Conservation (phyloP, 1,139 yeast genomes). For the Blastobotrys aristatus region DNA sequence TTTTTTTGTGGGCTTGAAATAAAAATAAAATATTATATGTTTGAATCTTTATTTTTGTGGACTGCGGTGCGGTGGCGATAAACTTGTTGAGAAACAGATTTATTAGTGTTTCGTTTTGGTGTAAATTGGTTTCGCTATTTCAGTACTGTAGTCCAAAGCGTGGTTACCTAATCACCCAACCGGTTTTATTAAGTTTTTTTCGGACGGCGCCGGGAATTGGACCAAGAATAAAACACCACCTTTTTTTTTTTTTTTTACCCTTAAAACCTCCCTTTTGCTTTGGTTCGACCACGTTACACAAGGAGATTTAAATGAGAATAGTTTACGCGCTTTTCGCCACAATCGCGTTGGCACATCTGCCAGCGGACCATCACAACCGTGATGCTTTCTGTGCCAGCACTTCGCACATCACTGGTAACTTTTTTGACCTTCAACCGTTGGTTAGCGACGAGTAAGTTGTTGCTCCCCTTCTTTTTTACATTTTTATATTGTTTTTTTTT, state of each 20-base stretch:
- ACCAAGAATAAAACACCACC: background rate
- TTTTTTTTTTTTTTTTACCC: background rate
- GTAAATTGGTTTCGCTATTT: background rate
- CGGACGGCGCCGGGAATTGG: background rate
- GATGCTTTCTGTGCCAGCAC: constrained; percentile 23
- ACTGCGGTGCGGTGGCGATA: too few species aligned
- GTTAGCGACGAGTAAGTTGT: constrained; percentile 7
- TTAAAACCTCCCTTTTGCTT: too few species aligned
- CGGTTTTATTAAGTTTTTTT: background rate
- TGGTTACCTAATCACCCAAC: too few species aligned
- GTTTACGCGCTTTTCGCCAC: background rate
- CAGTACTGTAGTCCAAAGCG: too few species aligned
- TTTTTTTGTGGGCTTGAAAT: too few species aligned
- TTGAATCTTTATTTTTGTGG: too few species aligned
- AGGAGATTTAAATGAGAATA: background rate
- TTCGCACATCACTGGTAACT: constrained; percentile 31
- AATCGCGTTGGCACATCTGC: background rate
- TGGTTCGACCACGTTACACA: background rate
- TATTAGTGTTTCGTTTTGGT: background rate
- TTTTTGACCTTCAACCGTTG: constrained; percentile 30
- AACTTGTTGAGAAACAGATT: background rate
- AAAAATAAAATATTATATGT: too few species aligned
- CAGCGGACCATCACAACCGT: background rate
- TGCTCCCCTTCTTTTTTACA: too few species aligned
- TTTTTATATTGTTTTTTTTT: too few species aligned